A percentile compares a stretch with the other conserved stretches of the same genome.
These are phyloP conservation scores for Graphilbum fragrans DNA, from an alignment of 2,329 filamentous ascomycete species.

Conservation along the genomic window DNA sequence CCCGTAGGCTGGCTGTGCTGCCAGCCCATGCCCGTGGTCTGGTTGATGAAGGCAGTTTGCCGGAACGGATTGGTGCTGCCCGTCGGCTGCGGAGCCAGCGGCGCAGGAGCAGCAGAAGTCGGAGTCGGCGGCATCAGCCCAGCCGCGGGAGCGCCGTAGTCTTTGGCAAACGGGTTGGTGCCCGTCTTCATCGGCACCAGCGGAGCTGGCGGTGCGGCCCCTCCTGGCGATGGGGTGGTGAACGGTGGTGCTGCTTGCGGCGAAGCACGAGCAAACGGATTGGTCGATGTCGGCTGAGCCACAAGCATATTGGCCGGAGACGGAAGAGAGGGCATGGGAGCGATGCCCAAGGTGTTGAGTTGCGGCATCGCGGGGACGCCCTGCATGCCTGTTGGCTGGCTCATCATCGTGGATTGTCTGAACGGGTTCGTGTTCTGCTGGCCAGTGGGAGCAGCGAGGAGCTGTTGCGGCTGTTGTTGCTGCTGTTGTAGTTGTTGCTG, in stretches of 20 bases:
- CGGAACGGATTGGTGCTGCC: constrained; percentile 92
- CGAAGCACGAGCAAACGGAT: constrained; percentile 69
- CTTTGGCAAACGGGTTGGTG: constrained; percentile 48
- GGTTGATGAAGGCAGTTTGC: constrained; percentile 81
- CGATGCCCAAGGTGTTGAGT: too few species aligned
- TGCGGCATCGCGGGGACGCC: constrained; percentile 6
- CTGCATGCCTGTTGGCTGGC: constrained; percentile 36
- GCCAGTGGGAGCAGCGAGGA: constrained; percentile 29
- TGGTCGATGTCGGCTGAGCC: constrained; percentile 57
- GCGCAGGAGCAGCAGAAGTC: constrained; percentile 56
- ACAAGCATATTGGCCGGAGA: constrained; percentile 1
- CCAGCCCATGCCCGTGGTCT: constrained; percentile 80
- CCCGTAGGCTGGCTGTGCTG: constrained; percentile 72
- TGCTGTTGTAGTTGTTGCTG: neutral
- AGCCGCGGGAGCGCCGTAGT: constrained; percentile 21
- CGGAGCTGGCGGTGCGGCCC: constrained; percentile 21
- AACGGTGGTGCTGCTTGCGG: constrained; percentile 28
- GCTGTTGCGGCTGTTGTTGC: constrained; percentile 1
- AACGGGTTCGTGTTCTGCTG: constrained; percentile 80
- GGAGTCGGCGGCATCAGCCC: constrained; percentile 54
- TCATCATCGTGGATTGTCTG: constrained; percentile 74
- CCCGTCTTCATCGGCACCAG: constrained; percentile 39
- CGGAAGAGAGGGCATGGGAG: neutral
- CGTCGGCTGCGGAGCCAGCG: constrained; percentile 62
- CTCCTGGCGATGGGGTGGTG: constrained; percentile 22